These are phyloP conservation scores for Rhodamnia rubescens DNA, from an alignment of 345 rosid genomes.

Conservation along the genomic window DNA sequence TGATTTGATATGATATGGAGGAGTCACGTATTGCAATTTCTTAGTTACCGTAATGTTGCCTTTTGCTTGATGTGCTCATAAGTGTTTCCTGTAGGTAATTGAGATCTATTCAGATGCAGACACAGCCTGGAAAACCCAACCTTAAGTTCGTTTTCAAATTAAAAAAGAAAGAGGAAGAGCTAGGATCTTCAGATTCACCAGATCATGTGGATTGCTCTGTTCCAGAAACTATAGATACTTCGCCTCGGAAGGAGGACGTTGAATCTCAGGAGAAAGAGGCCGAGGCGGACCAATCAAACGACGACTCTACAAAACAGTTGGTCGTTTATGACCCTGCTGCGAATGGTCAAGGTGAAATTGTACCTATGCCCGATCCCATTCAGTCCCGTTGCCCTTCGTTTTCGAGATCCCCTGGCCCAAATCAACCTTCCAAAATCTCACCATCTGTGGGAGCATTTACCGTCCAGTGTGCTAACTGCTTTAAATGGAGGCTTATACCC, in stretches of 20 bases:
- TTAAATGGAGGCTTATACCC: conserved; percentile 91
- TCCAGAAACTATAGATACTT: conserved; percentile 17
- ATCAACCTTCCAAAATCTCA: conserved; percentile 21
- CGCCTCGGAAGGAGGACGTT: conserved; percentile 17
- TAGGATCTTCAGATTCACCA: conserved; percentile 9
- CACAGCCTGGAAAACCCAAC: conserved; percentile 16
- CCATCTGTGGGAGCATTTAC: conserved; percentile 89
- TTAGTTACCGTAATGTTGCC: background rate
- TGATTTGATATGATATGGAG: background rate
- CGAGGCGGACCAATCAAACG: conserved; percentile 9
- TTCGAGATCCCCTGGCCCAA: conserved; percentile 9
- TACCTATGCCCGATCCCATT: conserved; percentile 13
- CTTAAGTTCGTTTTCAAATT: conserved; percentile 10
- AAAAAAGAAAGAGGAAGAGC: conserved; percentile 27
- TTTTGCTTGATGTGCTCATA: background rate
- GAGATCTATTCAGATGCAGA: conserved; percentile 28
- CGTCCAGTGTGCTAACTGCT: conserved; percentile 79
- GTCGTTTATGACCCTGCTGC: conserved; percentile 48
- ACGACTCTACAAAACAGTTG: conserved; percentile 39
- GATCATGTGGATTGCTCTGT: conserved; percentile 5
- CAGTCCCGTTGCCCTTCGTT: conserved; percentile 8
- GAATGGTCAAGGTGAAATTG: conserved; percentile 19
- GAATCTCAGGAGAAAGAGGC: conserved; percentile 19
- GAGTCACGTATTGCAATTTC: background rate
- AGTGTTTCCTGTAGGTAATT: background rate